A percentile compares a stretch with the other conserved stretches of the same genome.
These are phyloP conservation scores for Solanum hybrid DNA, from an alignment of 305 asterid species.

Conservation along the genomic window DNA sequence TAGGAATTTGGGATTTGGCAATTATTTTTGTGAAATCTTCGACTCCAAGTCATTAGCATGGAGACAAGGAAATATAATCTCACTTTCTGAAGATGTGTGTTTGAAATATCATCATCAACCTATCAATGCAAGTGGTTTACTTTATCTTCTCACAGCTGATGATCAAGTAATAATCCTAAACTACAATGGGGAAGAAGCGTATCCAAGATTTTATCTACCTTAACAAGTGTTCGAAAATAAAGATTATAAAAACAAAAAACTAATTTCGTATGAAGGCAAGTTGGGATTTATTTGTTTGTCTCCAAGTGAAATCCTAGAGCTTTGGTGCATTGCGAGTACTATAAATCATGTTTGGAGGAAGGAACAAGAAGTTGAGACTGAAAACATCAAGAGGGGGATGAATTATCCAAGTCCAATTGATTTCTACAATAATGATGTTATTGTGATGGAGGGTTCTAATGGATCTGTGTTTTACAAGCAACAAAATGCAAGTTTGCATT, in stretches of 20 bases:
- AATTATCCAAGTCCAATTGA: background rate
- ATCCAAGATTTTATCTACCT: background rate
- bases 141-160: background rate
- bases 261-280: slow-evolving; percentile 8
- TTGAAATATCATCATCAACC: background rate
- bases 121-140: background rate
- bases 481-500: background rate
- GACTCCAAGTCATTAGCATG: background rate
- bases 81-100: background rate
- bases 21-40: background rate
- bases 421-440: background rate
- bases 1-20: background rate
- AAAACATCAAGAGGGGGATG: background rate
- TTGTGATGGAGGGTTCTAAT: background rate
- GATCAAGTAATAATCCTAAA: slow-evolving; percentile 5
- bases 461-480: background rate
- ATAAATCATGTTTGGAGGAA: background rate
- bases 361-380: background rate
- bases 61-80: background rate
- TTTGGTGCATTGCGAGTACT: slow-evolving; percentile 11
- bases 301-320: background rate
- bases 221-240: background rate
- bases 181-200: background rate
- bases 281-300: background rate
- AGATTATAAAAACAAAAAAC: background rate